Conservation (phyloP, 1,284 basidiomycete species). For the Prillingera fragicola region DNA sequence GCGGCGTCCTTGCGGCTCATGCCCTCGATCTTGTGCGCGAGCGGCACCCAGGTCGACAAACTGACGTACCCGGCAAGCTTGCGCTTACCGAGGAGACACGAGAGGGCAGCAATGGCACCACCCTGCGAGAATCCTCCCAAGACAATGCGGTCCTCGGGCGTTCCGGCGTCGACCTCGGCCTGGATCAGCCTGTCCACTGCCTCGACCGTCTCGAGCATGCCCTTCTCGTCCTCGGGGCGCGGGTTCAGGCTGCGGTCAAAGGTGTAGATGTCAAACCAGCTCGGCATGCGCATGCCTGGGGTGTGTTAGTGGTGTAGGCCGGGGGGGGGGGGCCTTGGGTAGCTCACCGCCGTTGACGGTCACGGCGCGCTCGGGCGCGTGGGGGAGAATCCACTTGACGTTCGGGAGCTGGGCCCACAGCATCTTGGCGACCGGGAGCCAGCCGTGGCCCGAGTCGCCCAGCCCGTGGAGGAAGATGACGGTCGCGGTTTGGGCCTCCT, state of each 20-base stretch:
- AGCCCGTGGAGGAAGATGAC: slow-evolving; percentile 71
- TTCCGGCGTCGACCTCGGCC: slow-evolving; percentile 66
- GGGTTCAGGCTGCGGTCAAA: slow-evolving; percentile 57
- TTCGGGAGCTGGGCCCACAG: slow-evolving; percentile 58
- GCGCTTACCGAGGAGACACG: slow-evolving; percentile 61
- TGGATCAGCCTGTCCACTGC: slow-evolving; percentile 65
- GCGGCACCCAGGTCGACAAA: slow-evolving; percentile 71
- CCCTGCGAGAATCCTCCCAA: slow-evolving; percentile 88
- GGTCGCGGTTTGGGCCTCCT: slow-evolving; percentile 65
- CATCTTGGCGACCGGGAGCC: slow-evolving; percentile 71
- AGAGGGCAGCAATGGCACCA: slow-evolving; percentile 68
- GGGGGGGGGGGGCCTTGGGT: neutral
- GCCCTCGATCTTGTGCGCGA: slow-evolving; percentile 59
- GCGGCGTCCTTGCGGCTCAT: slow-evolving; percentile 31
- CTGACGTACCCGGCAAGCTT: slow-evolving; percentile 67
- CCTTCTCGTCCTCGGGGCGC: slow-evolving; percentile 61
- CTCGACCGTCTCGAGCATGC: slow-evolving; percentile 62
- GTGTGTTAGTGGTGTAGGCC: neutral
- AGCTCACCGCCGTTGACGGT: slow-evolving; percentile 45
- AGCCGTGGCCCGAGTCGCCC: slow-evolving; percentile 57
- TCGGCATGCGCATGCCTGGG: slow-evolving; percentile 34
- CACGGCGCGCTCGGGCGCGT: slow-evolving; percentile 57
- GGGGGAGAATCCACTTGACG: slow-evolving; percentile 76
- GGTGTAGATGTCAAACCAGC: slow-evolving; percentile 69
- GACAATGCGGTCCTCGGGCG: slow-evolving; percentile 56